Base-by-base conservation (phyloP, 2,329 filamentous ascomycete species). In the Stemphylium vesicarium region DNA sequence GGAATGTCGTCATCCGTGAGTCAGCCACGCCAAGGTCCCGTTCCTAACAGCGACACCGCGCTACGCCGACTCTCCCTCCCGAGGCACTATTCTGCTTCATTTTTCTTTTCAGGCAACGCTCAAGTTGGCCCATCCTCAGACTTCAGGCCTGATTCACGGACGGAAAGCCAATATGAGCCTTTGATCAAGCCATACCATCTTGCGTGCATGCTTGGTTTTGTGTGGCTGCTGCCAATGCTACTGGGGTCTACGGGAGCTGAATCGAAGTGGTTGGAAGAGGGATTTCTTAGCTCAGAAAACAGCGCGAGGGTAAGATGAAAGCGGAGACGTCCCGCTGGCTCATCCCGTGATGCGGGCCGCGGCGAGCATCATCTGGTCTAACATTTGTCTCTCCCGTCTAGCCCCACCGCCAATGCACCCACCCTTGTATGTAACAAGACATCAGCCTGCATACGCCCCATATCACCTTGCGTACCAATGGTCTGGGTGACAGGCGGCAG, bases 401-500 rank as follows among this genome's bases (percentile, higher is more conserved):
- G 16, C 16, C 36, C 36, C 36, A 22, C 43, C 32, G 15, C 16
- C 18, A 20, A 26, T 42, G 44, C 39, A 44, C 46, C 54, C 52
- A 52, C 48, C 37, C 7, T 48, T 50, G 50, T 51, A 52, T 49
- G 50, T 45, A 26, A 15, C 13, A 36, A 24, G 22, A 24, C 22
- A 24, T 24, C 22, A 24, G 22, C 53, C 47, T 57, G 50, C 40
- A 38, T 35, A 32, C 18, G 4, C 50, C 58, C 20, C 38, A 15
- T 24, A 40, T 12, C 2, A 40, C 18, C 12, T 9, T 22, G 57
- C 40, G 50, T 59, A 38, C 64, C 64, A 51, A 55, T 49, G 26
- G 40, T 22, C 31, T 46, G 51, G 51, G 52, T 62, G 61, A 65
- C 59, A 64, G 49, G 61, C 55, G 48, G 48, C 56, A 54, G 45